Evolutionary conservation across 2,329 filamentous ascomycete species (phyloP), one percentile per base, ranked within the genome.

Genomic region (Colletotrichum destructivum): DNA sequence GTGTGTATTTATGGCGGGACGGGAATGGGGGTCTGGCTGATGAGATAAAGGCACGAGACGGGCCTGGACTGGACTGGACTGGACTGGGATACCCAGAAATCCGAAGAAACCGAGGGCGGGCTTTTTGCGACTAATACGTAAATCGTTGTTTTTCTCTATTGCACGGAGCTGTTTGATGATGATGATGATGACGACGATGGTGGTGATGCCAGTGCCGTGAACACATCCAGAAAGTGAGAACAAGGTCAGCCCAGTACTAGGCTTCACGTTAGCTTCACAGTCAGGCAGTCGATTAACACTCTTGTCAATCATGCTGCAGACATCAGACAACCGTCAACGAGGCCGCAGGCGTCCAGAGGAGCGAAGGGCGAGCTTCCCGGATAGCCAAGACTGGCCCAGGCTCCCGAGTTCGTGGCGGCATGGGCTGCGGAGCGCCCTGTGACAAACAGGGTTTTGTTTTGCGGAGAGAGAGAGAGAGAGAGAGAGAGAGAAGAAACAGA

Each of bases 1-100:
- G 31, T 31, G 23, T 71, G 65, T 71, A 63, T 47, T 61, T 69
- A 64, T 69, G 44, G 69, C 35, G 69, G 31, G 64, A 63, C 31
- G 38, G 9, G 18, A 15, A 38, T 23, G 56, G 52, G 52, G 63
- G 46, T 42, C 35, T 56, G 49, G 35, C 23, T 42, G 23, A 44
- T 49, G 61, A 64, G 38, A 62, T 42, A 46, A 31, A 51, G 65
- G 52, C 59, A 63, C 26, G 56, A 57, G 38, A 40, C 26, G 35
- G 8, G 47, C 52, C 40, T 44, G 65, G 31, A 31, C 31, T 31
- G 31, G 31, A 8, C 31, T 31, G 31, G 31, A 31, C 31, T 31
- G 31, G 31, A 31, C 31, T 31, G 5, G 31, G 40, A 55, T 49
- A 63, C 61, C 61, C 49, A 42, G 23, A 54, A 40, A 38, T 4